Conservation (phyloP, 768 basidiomycete species). For the Lentinus tigrinus region DNA sequence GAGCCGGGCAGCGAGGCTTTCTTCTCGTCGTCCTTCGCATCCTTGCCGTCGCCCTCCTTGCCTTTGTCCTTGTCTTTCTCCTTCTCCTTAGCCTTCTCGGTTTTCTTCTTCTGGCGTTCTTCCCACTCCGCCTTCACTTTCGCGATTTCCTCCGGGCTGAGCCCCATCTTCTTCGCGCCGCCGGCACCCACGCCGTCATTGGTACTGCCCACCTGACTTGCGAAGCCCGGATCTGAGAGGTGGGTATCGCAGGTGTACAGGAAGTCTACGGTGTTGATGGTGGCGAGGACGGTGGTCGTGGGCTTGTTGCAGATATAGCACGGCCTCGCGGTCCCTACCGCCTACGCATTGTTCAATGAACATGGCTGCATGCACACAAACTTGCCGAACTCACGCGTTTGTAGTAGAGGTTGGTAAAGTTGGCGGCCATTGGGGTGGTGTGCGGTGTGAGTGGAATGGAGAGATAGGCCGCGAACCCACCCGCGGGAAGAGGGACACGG, state of each 20-base stretch:
- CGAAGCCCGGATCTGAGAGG: slow-evolving; percentile 77
- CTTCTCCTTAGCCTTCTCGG: slow-evolving; percentile 52
- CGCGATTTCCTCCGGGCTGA: slow-evolving; percentile 70
- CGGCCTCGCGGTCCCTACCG: slow-evolving; percentile 71
- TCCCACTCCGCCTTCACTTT: slow-evolving; percentile 82
- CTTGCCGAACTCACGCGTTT: slow-evolving; percentile 65
- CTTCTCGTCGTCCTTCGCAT: slow-evolving; percentile 31
- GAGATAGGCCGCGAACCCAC: slow-evolving; percentile 3
- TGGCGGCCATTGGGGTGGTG: neutral
- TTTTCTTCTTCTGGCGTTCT: slow-evolving; percentile 62
- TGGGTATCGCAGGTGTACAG: slow-evolving; percentile 83
- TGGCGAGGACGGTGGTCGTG: slow-evolving; percentile 82
- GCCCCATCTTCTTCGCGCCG: slow-evolving; percentile 37
- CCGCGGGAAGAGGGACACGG: neutral
- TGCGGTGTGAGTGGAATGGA: slow-evolving; percentile 7
- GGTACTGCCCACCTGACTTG: slow-evolving; percentile 45
- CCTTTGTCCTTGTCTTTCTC: slow-evolving; percentile 41
- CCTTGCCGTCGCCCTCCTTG: slow-evolving; percentile 37
- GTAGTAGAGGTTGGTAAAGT: slow-evolving; percentile 84
- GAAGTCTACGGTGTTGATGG: slow-evolving; percentile 80
- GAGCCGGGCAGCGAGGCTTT: slow-evolving; percentile 27
- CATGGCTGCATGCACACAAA: slow-evolving; percentile 7
- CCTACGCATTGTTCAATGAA: slow-evolving; percentile 41
- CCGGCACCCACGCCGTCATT: slow-evolving; percentile 29
- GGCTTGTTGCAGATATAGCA: slow-evolving; percentile 82